phyloP scores from a whole-genome alignment of 257 asterid genomes.

The Rhazya stricta region DNA sequence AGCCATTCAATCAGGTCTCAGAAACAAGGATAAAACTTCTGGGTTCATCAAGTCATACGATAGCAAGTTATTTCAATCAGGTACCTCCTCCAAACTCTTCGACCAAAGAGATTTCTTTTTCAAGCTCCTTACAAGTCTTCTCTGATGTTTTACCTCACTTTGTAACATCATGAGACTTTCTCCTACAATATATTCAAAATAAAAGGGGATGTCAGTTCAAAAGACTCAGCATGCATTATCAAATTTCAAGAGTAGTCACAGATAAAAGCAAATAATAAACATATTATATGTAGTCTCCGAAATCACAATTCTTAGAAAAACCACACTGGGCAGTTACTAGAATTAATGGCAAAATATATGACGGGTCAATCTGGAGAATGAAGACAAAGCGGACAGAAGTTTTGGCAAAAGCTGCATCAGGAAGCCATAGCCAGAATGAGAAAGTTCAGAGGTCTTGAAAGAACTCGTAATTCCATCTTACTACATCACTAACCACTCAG shows the following conservation, averaged over 20 bases:
- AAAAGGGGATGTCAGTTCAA: slow-evolving; percentile 9
- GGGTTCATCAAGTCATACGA: not conserved
- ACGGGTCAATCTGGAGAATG: not conserved
- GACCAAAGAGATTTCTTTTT: slow-evolving; percentile 98
- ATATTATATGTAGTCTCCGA: not conserved
- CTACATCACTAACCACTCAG: not conserved
- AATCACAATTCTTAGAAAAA: not conserved
- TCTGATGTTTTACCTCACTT: slow-evolving; percentile 90
- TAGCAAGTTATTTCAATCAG: slow-evolving; percentile 14
- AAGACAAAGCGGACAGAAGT: not conserved
- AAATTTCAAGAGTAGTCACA: slow-evolving; percentile 1
- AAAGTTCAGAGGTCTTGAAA: not conserved
- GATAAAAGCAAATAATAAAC: not conserved
- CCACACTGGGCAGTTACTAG: not conserved
- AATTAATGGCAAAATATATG: not conserved
- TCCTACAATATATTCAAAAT: slow-evolving; percentile 40
- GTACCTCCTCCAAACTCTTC: slow-evolving; percentile 92
- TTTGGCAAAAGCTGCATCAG: not conserved
- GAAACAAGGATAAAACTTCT: not conserved
- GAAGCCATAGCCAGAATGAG: not conserved
- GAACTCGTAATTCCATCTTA: not conserved
- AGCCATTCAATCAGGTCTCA: not conserved
- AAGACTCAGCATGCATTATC: not conserved
- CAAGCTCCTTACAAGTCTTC: slow-evolving; percentile 76
- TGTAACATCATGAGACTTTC: slow-evolving; percentile 74